Conservation (phyloP, 306 rosid genomes). For the Senna tora region DNA sequence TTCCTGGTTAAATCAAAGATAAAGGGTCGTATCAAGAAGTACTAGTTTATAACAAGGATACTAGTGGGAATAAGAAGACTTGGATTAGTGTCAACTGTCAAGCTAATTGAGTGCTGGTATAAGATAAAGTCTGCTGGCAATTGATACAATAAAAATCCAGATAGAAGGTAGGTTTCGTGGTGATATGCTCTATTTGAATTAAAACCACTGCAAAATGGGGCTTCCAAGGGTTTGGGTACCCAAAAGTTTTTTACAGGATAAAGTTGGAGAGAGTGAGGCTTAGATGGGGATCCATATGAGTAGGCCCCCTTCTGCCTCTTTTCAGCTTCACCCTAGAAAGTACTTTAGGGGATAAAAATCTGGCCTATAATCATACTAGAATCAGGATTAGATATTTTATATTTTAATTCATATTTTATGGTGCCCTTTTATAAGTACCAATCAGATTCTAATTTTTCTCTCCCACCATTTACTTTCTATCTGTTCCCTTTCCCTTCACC, state of each 20-base stretch:
- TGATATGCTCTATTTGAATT: neutral
- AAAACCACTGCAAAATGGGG: neutral
- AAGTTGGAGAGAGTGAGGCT: no score
- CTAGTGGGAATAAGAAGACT: neutral
- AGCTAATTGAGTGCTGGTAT: neutral
- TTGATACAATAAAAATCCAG: neutral
- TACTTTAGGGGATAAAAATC: no score
- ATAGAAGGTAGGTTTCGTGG: neutral
- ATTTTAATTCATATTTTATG: neutral
- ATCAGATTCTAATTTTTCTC: constrained; percentile 4
- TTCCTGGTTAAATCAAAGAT: constrained; percentile 64
- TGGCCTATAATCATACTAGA: neutral
- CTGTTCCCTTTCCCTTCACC: neutral
- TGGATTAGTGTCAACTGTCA: constrained; percentile 5
- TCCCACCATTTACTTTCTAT: constrained; percentile 15
- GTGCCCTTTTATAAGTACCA: neutral
- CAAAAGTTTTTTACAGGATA: no score
- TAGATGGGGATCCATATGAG: no score
- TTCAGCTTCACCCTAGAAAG: no score
- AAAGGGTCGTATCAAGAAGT: constrained; percentile 26
- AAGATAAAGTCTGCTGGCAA: neutral
- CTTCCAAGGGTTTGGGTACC: no score
- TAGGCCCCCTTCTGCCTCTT: no score
- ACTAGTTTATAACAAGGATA: constrained; percentile 6
- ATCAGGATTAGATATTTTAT: constrained; percentile 1